A percentile compares a stretch with the other conserved stretches of the same genome.
phyloP scores from a whole-genome alignment of 1,139 yeast genomes.

The Nadsonia starkeyi-henricii region DNA sequence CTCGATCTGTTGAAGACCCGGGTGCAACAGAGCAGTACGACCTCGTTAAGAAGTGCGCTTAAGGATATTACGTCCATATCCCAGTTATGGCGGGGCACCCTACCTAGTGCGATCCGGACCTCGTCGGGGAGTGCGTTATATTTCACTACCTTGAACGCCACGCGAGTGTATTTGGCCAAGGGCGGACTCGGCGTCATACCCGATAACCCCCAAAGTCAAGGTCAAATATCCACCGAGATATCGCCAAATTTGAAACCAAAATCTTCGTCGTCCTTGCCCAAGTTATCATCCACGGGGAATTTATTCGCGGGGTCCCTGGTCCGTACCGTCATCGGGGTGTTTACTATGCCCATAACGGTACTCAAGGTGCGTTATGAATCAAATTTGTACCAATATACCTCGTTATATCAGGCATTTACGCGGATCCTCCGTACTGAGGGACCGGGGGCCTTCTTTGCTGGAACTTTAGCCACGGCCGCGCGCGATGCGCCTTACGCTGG shows the following conservation, averaged over 20 bases:
- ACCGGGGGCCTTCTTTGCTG: slow-evolving; percentile 61
- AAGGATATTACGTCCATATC: slow-evolving; percentile 29
- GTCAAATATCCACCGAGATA: not conserved
- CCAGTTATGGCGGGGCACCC: slow-evolving; percentile 77
- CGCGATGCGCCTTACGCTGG: slow-evolving; percentile 98
- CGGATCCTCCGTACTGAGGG: slow-evolving; percentile 43
- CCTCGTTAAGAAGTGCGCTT: slow-evolving; percentile 28
- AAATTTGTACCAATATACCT: slow-evolving; percentile 53
- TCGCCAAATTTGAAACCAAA: slow-evolving; percentile 1
- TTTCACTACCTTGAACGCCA: slow-evolving; percentile 52
- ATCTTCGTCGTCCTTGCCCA: slow-evolving; percentile 42
- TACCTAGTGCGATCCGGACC: slow-evolving; percentile 81
- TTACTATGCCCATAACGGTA: slow-evolving; percentile 98
- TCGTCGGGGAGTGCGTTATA: slow-evolving; percentile 86
- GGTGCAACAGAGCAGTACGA: slow-evolving; percentile 52
- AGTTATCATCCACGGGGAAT: slow-evolving; percentile 55
- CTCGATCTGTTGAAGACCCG: slow-evolving; percentile 81
- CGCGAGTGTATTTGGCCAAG: slow-evolving; percentile 36
- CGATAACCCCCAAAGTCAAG: not conserved
- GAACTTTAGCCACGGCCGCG: slow-evolving; percentile 75
- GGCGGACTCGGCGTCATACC: not conserved
- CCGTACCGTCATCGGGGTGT: slow-evolving; percentile 67
- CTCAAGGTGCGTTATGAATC: slow-evolving; percentile 75
- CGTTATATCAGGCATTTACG: slow-evolving; percentile 47
- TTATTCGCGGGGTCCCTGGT: slow-evolving; percentile 65